These are phyloP conservation scores for Quercus bicolor DNA, from an alignment of 306 rosid genomes.

Conservation along the genomic window DNA sequence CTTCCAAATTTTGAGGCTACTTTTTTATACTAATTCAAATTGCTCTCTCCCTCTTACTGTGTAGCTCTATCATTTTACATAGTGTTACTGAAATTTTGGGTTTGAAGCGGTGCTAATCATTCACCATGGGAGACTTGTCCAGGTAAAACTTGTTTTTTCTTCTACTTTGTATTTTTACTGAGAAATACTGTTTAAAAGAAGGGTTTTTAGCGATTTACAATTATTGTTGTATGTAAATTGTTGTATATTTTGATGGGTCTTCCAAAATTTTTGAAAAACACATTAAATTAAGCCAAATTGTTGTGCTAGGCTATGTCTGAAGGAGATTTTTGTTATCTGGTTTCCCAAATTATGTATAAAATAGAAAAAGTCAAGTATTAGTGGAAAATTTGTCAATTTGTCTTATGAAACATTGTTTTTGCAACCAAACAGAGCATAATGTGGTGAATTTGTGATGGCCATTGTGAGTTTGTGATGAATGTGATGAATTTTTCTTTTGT, in stretches of 20 bases:
- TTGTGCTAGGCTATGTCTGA: background rate
- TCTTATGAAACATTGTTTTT: background rate
- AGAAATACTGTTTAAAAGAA: background rate
- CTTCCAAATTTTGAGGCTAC: background rate
- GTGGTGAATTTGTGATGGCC: background rate
- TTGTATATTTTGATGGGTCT: too few relatives aligned
- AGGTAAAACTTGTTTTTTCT: conserved; percentile 16
- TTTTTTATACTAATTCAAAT: background rate
- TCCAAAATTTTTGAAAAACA: too few relatives aligned
- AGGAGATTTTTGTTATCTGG: background rate
- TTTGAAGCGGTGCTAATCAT: background rate
- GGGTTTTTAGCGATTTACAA: too few relatives aligned
- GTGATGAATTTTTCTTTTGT: background rate
- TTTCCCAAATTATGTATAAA: background rate
- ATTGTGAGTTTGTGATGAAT: background rate
- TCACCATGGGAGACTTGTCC: conserved; percentile 34
- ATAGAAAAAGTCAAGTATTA: background rate
- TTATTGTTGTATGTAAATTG: too few relatives aligned
- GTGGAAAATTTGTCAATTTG: background rate
- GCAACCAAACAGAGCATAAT: background rate
- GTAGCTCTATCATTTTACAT: background rate
- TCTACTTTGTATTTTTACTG: background rate
- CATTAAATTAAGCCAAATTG: too few relatives aligned
- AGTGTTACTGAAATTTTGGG: conserved; percentile 7
- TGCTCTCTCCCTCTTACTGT: background rate